Evolutionary conservation across 176 grass and related monocot genomes (phyloP), one percentile per base, ranked within the genome.

Genomic region (Cymbopogon citratus): DNA sequence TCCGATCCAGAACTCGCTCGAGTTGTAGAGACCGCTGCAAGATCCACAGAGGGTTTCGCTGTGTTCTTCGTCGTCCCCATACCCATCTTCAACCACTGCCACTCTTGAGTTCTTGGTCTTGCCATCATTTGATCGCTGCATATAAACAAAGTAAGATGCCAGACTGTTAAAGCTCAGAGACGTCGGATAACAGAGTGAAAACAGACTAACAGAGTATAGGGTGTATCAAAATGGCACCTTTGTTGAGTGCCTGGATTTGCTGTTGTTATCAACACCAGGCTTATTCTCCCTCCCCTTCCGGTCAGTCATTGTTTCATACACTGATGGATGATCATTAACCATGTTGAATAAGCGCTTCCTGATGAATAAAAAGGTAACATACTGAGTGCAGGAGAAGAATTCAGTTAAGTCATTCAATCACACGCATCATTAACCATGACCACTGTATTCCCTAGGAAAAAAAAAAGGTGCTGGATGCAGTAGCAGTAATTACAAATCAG

Each of bases 341-440:
- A 93, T 78, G 52, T 75, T 88, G 26, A 90, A 90, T 60, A 93
- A 79, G n/a, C 91, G 84, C 67, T 90, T 93, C 87, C 91, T 93
- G 74, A 15, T 34, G 74, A 68, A 81, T 2, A 57, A 80, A 72
- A 74, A 25, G 79, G 28, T 44, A 74, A 51, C 26, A 74, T 14
- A 69, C 1, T 78, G 60, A 75, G 29, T 74, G n/a, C 61, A 72
- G 15, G 5, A 59, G 10, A 57, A 86, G 21, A 29, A 12, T 41
- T 21, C 14, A 28, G 43, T 79, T 57, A 69, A 27, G 16, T 2
- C 18, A 68, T 60, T 34, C 34, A 57, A 60, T 45, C 3, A 46
- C 72, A 76, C 21, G 28, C 69, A 73, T 18, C 70, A 27, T 70
- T 34, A 72, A 78, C 66, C 56, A 80, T 63, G 39, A 21, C 36